Conservation (phyloP, 768 basidiomycete species). For the Lentinula lateritia region DNA sequence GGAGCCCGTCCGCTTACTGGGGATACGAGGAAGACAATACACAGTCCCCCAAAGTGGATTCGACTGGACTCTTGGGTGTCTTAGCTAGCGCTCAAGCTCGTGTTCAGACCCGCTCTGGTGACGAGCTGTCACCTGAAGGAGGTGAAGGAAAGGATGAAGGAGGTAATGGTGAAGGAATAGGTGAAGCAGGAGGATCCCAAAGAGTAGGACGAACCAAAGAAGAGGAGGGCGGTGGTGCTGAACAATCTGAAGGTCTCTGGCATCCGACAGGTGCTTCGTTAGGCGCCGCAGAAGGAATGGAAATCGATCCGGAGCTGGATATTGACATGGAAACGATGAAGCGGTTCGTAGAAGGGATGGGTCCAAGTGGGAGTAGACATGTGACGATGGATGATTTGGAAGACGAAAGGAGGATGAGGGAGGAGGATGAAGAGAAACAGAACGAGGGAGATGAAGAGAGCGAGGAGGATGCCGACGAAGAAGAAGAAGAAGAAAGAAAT, state of each 20-base stretch:
- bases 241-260: too few relatives aligned
- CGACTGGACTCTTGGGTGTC: not conserved
- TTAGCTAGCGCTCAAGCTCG: not conserved
- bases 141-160: not conserved
- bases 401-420: conserved; percentile 42
- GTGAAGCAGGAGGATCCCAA: conserved; percentile 16
- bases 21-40: not conserved
- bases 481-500: conserved; percentile 31
- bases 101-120: not conserved
- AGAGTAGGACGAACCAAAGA: conserved; percentile 3
- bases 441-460: conserved; percentile 15
- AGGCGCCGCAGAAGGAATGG: conserved; percentile 54
- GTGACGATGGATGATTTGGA: conserved; percentile 66
- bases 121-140: not conserved
- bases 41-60: not conserved
- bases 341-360: conserved; percentile 46
- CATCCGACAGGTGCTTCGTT: not conserved
- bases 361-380: conserved; percentile 36
- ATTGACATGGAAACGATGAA: conserved; percentile 44
- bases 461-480: conserved; percentile 28
- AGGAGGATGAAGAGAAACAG: conserved; percentile 35
- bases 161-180: conserved; percentile 14
- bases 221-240: too few relatives aligned
- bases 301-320: conserved; percentile 54
- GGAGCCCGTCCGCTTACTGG: not conserved